Evolutionary conservation across 495 filamentous ascomycete genomes (phyloP).

Genomic region (Xylaria venustula): DNA sequence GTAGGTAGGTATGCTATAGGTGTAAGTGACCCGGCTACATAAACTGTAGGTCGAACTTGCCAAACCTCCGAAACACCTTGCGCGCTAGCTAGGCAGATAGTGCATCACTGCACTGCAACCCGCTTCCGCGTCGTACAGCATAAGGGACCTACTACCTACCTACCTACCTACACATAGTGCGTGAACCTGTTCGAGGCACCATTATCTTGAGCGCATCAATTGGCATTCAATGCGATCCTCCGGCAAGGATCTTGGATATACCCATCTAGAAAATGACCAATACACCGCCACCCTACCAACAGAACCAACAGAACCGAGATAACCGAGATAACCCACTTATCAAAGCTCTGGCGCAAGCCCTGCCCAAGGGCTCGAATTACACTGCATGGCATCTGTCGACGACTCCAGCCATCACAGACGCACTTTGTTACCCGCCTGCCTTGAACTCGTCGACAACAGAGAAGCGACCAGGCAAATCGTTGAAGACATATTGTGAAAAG

Average conservation of each 20-base stretch:
- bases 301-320: no score
- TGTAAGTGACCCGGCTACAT: no score
- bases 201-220: neutral
- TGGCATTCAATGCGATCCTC: neutral
- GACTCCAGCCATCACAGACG: conserved; percentile 65
- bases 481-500: conserved; percentile 78
- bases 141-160: no score
- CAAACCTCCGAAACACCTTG: no score
- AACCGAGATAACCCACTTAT: conserved; percentile 33
- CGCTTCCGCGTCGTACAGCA: no score
- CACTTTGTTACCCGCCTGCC: conserved; percentile 79
- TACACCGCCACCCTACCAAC: neutral
- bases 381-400: conserved; percentile 86
- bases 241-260: neutral
- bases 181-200: neutral
- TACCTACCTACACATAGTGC: no score
- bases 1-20: no score
- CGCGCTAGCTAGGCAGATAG: no score
- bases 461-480: conserved; percentile 22
- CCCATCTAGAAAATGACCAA: conserved; percentile 21
- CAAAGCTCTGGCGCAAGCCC: conserved; percentile 59
- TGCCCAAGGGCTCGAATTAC: conserved; percentile 69
- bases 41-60: no score
- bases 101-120: no score
- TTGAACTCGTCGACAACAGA: conserved; percentile 42